Evolutionary conservation across 2,329 filamentous ascomycete species (phyloP).

Genomic region (Seiridium cupressi): DNA sequence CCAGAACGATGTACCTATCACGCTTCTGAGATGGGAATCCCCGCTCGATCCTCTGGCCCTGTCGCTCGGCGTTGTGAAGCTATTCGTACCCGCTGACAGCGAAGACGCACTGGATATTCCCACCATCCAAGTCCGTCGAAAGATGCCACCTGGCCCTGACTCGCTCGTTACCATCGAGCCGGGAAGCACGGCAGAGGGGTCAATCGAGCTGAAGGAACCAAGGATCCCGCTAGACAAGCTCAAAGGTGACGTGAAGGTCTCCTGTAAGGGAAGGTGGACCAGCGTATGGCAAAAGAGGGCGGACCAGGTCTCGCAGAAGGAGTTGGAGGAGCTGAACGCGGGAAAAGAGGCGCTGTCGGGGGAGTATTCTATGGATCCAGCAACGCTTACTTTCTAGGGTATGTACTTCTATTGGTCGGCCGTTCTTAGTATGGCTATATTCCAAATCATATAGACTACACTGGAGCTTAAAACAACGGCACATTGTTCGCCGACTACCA

Average conservation of each 20-base stretch:
- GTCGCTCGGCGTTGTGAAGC: slow-evolving; percentile 38
- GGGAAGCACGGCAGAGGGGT: slow-evolving; percentile 31
- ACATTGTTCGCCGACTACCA: too few species aligned
- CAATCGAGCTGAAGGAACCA: slow-evolving; percentile 34
- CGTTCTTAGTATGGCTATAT: too few species aligned
- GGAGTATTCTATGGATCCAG: not conserved
- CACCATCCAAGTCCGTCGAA: slow-evolving; percentile 34
- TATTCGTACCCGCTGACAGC: slow-evolving; percentile 30
- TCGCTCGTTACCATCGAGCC: slow-evolving; percentile 36
- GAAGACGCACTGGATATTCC: slow-evolving; percentile 32
- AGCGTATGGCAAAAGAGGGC: slow-evolving; percentile 27
- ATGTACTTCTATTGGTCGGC: not conserved
- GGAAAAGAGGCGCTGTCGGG: slow-evolving; percentile 5
- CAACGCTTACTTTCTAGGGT: not conserved
- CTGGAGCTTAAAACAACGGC: too few species aligned
- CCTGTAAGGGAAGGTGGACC: slow-evolving; percentile 37
- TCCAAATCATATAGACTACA: not conserved
- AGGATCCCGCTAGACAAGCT: slow-evolving; percentile 33
- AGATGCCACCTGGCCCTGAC: slow-evolving; percentile 38
- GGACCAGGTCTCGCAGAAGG: slow-evolving; percentile 1
- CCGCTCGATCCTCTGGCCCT: slow-evolving; percentile 43
- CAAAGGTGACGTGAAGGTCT: slow-evolving; percentile 28
- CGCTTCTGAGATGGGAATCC: slow-evolving; percentile 40
- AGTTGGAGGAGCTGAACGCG: not conserved
- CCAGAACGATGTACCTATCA: slow-evolving; percentile 34